Conservation (phyloP, 352 stramenopile species). For the Phytophthora capsici region DNA sequence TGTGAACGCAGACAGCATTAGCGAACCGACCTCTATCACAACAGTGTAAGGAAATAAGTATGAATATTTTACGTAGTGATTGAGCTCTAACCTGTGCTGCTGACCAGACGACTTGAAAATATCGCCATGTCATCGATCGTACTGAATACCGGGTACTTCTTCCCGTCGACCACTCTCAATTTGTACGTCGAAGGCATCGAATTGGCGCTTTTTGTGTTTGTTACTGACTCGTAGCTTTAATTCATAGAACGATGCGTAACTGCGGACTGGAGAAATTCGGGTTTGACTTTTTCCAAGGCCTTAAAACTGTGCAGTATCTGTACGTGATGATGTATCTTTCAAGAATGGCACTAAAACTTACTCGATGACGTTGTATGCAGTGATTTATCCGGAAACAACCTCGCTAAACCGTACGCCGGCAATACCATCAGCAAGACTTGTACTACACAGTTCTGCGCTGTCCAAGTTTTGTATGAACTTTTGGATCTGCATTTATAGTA, state of each 20-base stretch:
- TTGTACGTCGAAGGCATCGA: slow-evolving; percentile 13
- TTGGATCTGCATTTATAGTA: no score
- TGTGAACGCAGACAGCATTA: slow-evolving; percentile 31
- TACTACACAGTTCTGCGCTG: slow-evolving; percentile 32
- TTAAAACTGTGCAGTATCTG: slow-evolving; percentile 37
- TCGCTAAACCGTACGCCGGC: slow-evolving; percentile 42
- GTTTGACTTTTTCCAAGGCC: slow-evolving; percentile 39
- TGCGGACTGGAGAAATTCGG: slow-evolving; percentile 45
- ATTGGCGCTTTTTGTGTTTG: background rate
- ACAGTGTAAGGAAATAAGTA: slow-evolving; percentile 25
- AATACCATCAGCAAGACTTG: slow-evolving; percentile 33
- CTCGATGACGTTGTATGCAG: slow-evolving; percentile 18
- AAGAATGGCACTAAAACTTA: no score
- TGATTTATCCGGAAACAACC: slow-evolving; percentile 46
- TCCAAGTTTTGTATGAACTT: slow-evolving; percentile 36
- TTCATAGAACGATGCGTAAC: slow-evolving; percentile 43
- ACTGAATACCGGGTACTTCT: slow-evolving; percentile 29
- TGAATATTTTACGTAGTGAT: background rate
- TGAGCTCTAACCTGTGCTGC: background rate
- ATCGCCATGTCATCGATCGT: slow-evolving; percentile 37
- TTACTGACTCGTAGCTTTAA: background rate
- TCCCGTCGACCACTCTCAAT: slow-evolving; percentile 32
- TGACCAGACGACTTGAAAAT: slow-evolving; percentile 35
- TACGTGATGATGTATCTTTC: slow-evolving; percentile 18
- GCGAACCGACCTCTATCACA: slow-evolving; percentile 23